Evolutionary conservation across 2,329 filamentous ascomycete genomes (phyloP), one percentile per base, ranked within the genome.

Genomic region (Lachnellula arida): DNA sequence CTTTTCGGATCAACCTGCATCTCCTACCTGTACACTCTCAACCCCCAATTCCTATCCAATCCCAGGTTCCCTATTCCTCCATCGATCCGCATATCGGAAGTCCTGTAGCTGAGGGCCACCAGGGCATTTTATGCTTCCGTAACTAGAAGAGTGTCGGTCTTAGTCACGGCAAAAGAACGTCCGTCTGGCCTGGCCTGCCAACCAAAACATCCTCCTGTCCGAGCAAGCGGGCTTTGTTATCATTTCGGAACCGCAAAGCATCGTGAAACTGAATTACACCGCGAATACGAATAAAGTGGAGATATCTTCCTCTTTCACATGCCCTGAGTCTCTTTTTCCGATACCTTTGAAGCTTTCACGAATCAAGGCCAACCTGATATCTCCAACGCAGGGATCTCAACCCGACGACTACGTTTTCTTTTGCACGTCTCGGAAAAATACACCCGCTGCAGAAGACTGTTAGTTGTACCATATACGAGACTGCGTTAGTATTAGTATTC

Each of bases 401-500:
- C 60, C 79, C 79, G 42, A 69, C 81, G 58, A 76, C 81, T 64
- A 80, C 80, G 53, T 80, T 81, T 55, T 75, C 79, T 54, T 53
- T 51, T 19, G 32, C 58, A 17, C 83, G 80, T 15, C 7, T 40
- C 49, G 49, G 54, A 46, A 56, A 46, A 56, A 42, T 32, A 32
- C 47, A 49, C 9, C 50, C 54, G 44, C 35, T 44, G 42, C 37
- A 19, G 48, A 49, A 22, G 23, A 49, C 22, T 23, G 22, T 23
- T 23, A 5, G 22, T 49, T 49, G 5, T 47, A 46, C 39, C 46
- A 44, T 42, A 52, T 48, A 35, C 43, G 12, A 52, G 44, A 34
- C 49, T 52, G 49, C 53, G 23, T 28, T 40, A 8, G 37, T n/a
- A 17, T 40, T 40, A 9, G 11, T 17, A 34, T 51, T 53, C 9